Conservation (phyloP, 495 filamentous ascomycete species). For the Mycothermus thermophilus region DNA sequence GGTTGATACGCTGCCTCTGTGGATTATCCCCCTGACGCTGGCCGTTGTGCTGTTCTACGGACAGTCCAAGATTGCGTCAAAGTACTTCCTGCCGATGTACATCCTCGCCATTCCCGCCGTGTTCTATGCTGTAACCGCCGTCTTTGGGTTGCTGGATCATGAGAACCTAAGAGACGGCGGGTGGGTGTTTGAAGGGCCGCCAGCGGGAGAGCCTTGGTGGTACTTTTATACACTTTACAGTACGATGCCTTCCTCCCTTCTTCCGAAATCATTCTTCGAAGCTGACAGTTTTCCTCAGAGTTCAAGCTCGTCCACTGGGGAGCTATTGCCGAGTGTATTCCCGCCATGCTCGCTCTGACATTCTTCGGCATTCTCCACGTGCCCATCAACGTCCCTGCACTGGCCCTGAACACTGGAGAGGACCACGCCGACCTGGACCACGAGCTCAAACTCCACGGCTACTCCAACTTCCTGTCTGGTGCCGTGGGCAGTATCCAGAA, state of each 20-base stretch:
- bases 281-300: slow-evolving; percentile 2
- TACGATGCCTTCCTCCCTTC: slow-evolving; percentile 29
- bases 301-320: slow-evolving; percentile 44
- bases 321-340: slow-evolving; percentile 65
- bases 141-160: slow-evolving; percentile 48
- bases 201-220: slow-evolving; percentile 80
- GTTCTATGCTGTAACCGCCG: slow-evolving; percentile 70
- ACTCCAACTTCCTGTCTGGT: slow-evolving; percentile 85
- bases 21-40: slow-evolving; percentile 65
- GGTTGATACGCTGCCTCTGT: slow-evolving; percentile 61
- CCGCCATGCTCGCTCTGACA: slow-evolving; percentile 92
- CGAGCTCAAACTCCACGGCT: slow-evolving; percentile 83
- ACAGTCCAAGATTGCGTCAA: slow-evolving; percentile 61
- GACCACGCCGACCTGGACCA: slow-evolving; percentile 83
- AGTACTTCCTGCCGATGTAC: slow-evolving; percentile 73
- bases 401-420: slow-evolving; percentile 77
- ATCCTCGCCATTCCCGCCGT: slow-evolving; percentile 65
- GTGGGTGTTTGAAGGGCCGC: slow-evolving; percentile 83
- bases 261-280: neutral
- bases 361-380: slow-evolving; percentile 97
- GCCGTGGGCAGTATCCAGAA: slow-evolving; percentile 85
- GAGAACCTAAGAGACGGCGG: slow-evolving; percentile 50
- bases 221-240: slow-evolving; percentile 92
- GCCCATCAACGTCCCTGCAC: slow-evolving; percentile 89
- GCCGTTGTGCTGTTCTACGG: slow-evolving; percentile 60